Evolutionary conservation across 352 stramenopile genomes (phyloP).

Genomic region (Hyphochytrium catenoides): DNA sequence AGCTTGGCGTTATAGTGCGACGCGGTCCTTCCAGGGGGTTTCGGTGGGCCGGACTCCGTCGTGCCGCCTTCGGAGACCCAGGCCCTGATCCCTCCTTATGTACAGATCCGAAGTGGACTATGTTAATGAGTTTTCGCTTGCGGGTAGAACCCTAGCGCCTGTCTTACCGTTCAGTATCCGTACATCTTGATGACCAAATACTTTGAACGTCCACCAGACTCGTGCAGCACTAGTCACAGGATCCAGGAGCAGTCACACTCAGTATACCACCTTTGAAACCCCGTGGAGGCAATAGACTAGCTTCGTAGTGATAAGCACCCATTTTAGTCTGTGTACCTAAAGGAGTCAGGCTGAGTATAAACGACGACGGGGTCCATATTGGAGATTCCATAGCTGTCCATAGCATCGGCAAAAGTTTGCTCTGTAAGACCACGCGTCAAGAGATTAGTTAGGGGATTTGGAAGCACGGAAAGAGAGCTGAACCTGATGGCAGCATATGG

Average conservation of each 20-base stretch:
- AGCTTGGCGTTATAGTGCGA: no score
- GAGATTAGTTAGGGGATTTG: neutral
- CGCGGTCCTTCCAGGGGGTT: constrained; percentile 7
- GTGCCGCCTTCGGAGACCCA: constrained; percentile 9
- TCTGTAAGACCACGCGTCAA: constrained; percentile 6
- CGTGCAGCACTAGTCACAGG: constrained; percentile 28
- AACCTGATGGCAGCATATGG: constrained; percentile 47
- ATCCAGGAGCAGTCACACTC: no score
- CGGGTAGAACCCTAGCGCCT: constrained; percentile 18
- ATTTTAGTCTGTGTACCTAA: constrained; percentile 18
- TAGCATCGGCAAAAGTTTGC: constrained; percentile 31
- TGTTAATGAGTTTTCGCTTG: constrained; percentile 34
- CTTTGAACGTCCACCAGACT: constrained; percentile 70
- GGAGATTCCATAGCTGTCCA: constrained; percentile 30
- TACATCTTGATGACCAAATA: constrained; percentile 58
- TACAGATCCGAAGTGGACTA: neutral
- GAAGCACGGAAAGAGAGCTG: neutral
- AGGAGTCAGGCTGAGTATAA: constrained; percentile 50
- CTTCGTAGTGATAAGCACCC: no score
- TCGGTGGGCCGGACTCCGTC: constrained; percentile 14
- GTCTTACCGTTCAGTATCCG: constrained; percentile 55
- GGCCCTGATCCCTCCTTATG: neutral
- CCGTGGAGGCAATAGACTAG: no score
- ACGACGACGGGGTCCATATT: constrained; percentile 43
- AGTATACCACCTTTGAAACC: no score